Percentiles rank a stretch among this genome's conserved stretches.
Conservation (phyloP, 2,329 filamentous ascomycete species). For the Fusarium abutilonis region DNA sequence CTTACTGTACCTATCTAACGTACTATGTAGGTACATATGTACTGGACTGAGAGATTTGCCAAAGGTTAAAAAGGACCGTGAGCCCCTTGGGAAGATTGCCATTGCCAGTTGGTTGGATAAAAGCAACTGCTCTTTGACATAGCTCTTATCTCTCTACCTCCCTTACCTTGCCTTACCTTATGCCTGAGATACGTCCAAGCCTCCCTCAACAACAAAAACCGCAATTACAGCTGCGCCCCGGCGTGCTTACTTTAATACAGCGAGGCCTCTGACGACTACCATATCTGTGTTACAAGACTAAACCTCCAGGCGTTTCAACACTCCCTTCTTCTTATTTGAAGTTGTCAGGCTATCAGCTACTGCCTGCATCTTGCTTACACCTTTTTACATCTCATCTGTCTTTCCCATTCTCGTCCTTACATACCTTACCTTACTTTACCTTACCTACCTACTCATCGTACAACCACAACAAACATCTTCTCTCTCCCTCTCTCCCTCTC, state of each 20-base stretch:
- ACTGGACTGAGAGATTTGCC: slow-evolving; percentile 5
- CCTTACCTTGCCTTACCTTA: neutral
- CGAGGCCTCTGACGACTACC: slow-evolving; percentile 27
- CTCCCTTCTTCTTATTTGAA: slow-evolving; percentile 11
- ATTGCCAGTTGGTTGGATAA: slow-evolving; percentile 29
- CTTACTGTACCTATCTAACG: slow-evolving; percentile 2
- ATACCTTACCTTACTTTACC: neutral
- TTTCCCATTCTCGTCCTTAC: neutral
- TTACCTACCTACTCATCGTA: slow-evolving; percentile 11
- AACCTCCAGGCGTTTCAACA: slow-evolving; percentile 29
- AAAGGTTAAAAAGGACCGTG: slow-evolving; percentile 32
- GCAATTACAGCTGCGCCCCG: slow-evolving; percentile 30
- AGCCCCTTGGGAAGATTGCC: slow-evolving; percentile 12
- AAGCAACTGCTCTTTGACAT: slow-evolving; percentile 6
- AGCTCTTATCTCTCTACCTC: neutral
- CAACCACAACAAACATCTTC: slow-evolving; percentile 13
- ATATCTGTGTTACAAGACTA: slow-evolving; percentile 32
- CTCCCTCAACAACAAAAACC: slow-evolving; percentile 27
- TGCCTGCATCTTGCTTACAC: slow-evolving; percentile 7
- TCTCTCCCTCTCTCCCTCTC: too few relatives aligned
- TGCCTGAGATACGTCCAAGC: slow-evolving; percentile 37
- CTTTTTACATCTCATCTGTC: slow-evolving; percentile 4
- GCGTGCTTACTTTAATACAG: slow-evolving; percentile 38
- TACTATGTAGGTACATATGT: too few relatives aligned
- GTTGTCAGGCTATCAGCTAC: slow-evolving; percentile 19